Evolutionary conservation across 768 basidiomycete genomes (phyloP).

Genomic region (Leucosporidium yakuticum): DNA sequence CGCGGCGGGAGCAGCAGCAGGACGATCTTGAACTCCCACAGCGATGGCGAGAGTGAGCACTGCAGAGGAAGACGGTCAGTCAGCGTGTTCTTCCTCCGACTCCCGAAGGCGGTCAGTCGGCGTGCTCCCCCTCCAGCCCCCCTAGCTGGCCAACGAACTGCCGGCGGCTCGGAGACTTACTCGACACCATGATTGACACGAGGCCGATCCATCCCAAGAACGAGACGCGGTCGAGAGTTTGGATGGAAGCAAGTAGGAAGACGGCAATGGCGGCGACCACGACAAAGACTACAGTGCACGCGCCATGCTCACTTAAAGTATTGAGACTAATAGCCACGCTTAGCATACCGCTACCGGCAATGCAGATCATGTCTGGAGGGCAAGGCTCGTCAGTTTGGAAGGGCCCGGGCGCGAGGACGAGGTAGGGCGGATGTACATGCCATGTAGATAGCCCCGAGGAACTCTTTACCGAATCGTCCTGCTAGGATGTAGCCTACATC

Average conservation of each 20-base stretch:
- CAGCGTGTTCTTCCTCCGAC: background rate
- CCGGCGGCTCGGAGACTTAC: no score
- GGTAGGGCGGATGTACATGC: no score
- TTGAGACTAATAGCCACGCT: background rate
- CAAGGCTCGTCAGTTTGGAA: background rate
- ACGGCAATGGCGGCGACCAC: background rate
- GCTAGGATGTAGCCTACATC: background rate
- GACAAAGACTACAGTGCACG: background rate
- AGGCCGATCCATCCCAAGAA: constrained; percentile 27
- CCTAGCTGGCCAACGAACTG: no score
- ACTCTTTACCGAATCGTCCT: background rate
- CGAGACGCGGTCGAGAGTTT: constrained; percentile 27
- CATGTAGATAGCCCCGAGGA: background rate
- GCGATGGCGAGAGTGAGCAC: constrained; percentile 28
- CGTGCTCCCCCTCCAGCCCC: constrained; percentile 16
- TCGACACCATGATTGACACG: constrained; percentile 14
- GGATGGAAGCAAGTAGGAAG: constrained; percentile 25
- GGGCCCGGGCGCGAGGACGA: no score
- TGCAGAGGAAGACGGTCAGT: constrained; percentile 14
- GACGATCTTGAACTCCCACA: constrained; percentile 29
- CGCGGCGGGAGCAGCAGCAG: constrained; percentile 13
- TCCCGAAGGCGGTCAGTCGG: background rate
- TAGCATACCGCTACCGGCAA: background rate
- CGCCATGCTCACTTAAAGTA: constrained; percentile 1
- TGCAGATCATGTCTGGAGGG: background rate